Evolutionary conservation across 2,329 filamentous ascomycete species (phyloP), one percentile per base, ranked within the genome.

Genomic region (Pseudomassariella vexata): DNA sequence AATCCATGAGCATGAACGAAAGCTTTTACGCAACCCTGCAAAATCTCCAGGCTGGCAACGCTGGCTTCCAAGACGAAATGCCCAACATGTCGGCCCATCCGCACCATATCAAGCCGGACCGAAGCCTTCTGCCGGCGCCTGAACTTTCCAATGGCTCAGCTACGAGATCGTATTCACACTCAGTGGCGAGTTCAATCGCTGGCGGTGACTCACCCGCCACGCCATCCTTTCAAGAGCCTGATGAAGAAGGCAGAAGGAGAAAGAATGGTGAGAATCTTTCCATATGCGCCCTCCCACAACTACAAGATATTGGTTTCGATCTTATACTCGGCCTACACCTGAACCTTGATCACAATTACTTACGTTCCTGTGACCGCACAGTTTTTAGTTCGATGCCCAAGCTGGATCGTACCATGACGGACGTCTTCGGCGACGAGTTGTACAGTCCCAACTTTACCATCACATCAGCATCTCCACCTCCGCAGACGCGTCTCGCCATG

Each of bases 401-500:
- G 59, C 73, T 94, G 42, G 82, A 88, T 45, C 74, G 87, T 35
- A 92, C 88, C 1, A 86, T 92, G 62, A 90, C 87, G 12, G 87
- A 94, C 50, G 73, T 86, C 30, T 90, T 85, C 50, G 73, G 78
- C 48, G 89, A 95, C 55, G 86, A 92, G 56, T 71, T 94, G 1
- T 94, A 85, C 66, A 88, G 82, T 46, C 81, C 83, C 1, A 73
- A 69, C 46, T 78, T 79, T 38, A 68, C 65, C 20, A 68, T 79
- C 48, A 73, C 73, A 1, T 70, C 75, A 1, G 62, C 76, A 5
- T 63, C 76, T 3, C 67, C 71, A 9, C 60, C 66, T 7, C 63
- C 67, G 28, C 51, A 58, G 40, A 59, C 46, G 48, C 64, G 57
- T 16, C 55, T 65, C 19, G 56, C 66, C 27, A 60, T 73, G 29